Evolutionary conservation across 2,329 filamentous ascomycete species (phyloP), one percentile per base, ranked within the genome.

Genomic region (Trichoderma cornu-damae): DNA sequence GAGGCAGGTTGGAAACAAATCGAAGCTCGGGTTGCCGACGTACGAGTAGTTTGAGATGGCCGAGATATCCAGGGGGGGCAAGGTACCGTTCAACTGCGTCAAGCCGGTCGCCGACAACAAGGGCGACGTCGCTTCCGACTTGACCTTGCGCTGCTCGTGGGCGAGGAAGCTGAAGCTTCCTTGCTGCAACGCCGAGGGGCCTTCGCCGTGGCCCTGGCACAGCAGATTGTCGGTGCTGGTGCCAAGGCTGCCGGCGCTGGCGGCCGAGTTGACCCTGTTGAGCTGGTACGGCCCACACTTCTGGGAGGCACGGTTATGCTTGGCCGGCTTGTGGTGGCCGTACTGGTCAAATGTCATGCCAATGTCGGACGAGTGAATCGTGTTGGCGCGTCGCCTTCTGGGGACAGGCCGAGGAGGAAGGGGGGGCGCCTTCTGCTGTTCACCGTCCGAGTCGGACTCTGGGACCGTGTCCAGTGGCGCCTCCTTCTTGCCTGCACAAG

Each of bases 401-500:
- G 69, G 63, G 55, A 68, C 70, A 65, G 64, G 72, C 65, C 79
- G 81, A 57, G 75, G 70, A 61, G 69, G 68, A 60, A 68, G 61
- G 32, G 61, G 61, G 56, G 64, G 61, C 40, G 62, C 57, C 24
- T 64, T 61, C 28, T 67, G 66, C 46, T 70, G 65, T 56, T 79
- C 75, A 60, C 75, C 72, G 62, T 85, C 79, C 60, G 82, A 81
- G 66, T 84, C 80, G 61, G 82, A 83, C 69, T 87, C 84, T 54
- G 81, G 83, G 14, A 87, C 83, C 1, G 83, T 81, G 65, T 86
- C 83, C 59, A 86, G 77, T 62, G 63, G 66, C 46, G 74, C 73
- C 65, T 87, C 84, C 70, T 83, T 85, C 73, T 86, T 87, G 67
- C 80, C 71, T 57, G 78, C 77, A 70, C 85, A 88, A 55, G 82